Base-by-base conservation (phyloP, 345 rosid species). In the Rhodamnia argentea region DNA sequence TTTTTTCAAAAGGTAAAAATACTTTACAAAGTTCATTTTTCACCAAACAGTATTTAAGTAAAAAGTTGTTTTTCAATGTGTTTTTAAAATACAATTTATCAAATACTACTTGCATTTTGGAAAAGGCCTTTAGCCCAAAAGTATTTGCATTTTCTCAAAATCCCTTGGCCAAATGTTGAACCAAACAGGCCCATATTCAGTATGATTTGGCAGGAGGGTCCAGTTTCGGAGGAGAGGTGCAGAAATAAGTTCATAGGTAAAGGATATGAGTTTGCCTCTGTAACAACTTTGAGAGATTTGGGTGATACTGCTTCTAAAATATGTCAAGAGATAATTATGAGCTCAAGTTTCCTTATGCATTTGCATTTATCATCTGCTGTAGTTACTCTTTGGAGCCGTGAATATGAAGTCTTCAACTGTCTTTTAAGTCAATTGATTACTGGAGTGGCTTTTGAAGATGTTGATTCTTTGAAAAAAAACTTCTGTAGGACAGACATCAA, bases 181-280 rank as follows among this genome's bases (percentile, higher is more conserved):
- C 42, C 42, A 40, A 40, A 40, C 29, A n/a, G n/a, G n/a, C n/a
- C n/a, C n/a, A n/a, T n/a, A n/a, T 84, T 97, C 86, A 94, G 94
- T 86, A 84, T 96, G 90, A 88, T 89, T 90, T 97, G 99, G 96
- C 97, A 94, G 90, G 95, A 95, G 84, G 91, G 90, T 86, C 86
- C 86, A 86, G 88, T 89, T 18, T 90, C 86, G 56, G 94, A 91
- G 86, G 98, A 92, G 87, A 88, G 88, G 86, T 89, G 90, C 85
- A 90, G 89, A 88, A 85, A 84, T 88, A 90, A 93, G 84, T 88
- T 85, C 83, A 84, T 82, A 52, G 94, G 91, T 29, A 91, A 89
- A 85, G 94, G 95, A 85, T 90, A 88, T 85, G 98, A 95, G 85
- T 97, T 94, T 92, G 95, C 94, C 27, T 88, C 94, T 84, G 94